Percentiles rank a stretch among this genome's conserved stretches.
Evolutionary conservation across 2,329 filamentous ascomycete species (phyloP).

Genomic region (Corniculantispora saksenae): DNA sequence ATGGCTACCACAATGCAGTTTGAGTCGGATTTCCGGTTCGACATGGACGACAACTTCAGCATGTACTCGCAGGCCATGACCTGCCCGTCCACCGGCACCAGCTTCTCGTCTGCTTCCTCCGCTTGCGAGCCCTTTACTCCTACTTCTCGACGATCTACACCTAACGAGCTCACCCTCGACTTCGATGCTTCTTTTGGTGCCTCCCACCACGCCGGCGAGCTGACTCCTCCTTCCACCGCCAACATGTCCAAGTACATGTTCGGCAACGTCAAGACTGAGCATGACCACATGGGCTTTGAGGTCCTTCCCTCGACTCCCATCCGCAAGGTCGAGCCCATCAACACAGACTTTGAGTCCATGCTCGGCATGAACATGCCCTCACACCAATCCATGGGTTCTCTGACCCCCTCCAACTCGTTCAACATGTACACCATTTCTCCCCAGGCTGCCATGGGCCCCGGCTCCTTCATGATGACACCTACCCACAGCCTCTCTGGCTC

Average conservation of each 20-base stretch:
- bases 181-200: conserved; percentile 34
- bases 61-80: conserved; percentile 39
- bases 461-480: conserved; percentile 42
- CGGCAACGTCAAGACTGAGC: conserved; percentile 34
- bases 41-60: conserved; percentile 43
- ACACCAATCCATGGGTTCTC: conserved; percentile 36
- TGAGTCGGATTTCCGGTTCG: conserved; percentile 41
- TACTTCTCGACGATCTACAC: conserved; percentile 46
- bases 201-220: conserved; percentile 33
- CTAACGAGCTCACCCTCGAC: conserved; percentile 40
- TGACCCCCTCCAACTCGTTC: conserved; percentile 40
- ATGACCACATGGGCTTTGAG: conserved; percentile 35
- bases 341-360: conserved; percentile 42
- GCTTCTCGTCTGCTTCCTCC: conserved; percentile 42
- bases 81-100: conserved; percentile 37
- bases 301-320: conserved; percentile 39
- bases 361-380: conserved; percentile 38
- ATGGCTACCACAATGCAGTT: conserved; percentile 35
- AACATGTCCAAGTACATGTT: conserved; percentile 38
- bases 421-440: conserved; percentile 39
- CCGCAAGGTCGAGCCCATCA: conserved; percentile 37
- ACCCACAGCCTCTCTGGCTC: conserved; percentile 42
- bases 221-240: conserved; percentile 37
- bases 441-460: conserved; percentile 33
- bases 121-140: conserved; percentile 47